phyloP scores from a whole-genome alignment of 176 grass and related monocot species.

The Oryza glumipatula region DNA sequence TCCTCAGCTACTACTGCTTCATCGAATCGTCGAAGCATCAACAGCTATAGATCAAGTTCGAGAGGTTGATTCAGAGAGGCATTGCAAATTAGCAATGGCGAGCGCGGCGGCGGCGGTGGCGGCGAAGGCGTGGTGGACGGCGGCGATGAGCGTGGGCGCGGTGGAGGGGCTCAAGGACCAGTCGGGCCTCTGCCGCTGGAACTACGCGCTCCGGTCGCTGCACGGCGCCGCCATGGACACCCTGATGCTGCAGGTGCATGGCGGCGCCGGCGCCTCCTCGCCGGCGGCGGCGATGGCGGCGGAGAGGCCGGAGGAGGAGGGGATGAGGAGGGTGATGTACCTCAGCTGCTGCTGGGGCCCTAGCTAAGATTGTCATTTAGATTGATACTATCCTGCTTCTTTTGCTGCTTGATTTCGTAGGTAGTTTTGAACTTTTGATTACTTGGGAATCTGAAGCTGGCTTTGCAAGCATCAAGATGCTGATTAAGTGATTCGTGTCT shows the following conservation, averaged over 20 bases:
- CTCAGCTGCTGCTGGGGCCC: conserved; percentile 29
- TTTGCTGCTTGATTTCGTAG: too few relatives aligned
- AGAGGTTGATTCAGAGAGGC: not conserved
- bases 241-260: not conserved
- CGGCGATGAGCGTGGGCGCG: conserved; percentile 45
- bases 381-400: too few relatives aligned
- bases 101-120: not conserved
- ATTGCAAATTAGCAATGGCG: not conserved
- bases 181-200: conserved; percentile 57
- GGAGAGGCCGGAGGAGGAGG: conserved; percentile 41
- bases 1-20: too few relatives aligned
- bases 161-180: conserved; percentile 69
- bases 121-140: conserved; percentile 37
- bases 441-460: too few relatives aligned
- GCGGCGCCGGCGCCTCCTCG: not conserved
- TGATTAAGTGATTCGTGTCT: too few relatives aligned
- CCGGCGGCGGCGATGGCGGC: not conserved
- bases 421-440: too few relatives aligned
- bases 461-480: too few relatives aligned
- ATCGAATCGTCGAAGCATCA: not conserved
- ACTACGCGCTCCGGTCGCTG: conserved; percentile 41
- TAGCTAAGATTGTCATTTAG: not conserved
- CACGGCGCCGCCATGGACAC: not conserved
- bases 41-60: not conserved
- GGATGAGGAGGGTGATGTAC: conserved; percentile 44